Conservation (phyloP, 257 asterid genomes). For the Fraxinus americana region DNA sequence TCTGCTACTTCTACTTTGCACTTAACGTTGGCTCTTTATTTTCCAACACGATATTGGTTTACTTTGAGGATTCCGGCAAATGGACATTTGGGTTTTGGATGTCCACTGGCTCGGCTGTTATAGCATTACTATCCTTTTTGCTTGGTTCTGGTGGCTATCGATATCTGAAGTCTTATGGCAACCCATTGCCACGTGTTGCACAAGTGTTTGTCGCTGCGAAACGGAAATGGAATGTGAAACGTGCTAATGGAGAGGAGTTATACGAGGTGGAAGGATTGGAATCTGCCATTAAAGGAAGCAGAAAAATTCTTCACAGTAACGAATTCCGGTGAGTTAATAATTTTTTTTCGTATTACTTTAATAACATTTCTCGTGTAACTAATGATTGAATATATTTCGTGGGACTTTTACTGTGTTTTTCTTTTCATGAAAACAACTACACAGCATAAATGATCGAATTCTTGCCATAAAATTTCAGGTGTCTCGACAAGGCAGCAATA, state of each 20-base stretch:
- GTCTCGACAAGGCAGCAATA: constrained; percentile 31
- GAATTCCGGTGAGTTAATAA: constrained; percentile 18
- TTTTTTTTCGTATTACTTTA: not conserved
- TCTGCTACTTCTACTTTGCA: constrained; percentile 51
- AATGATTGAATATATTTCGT: too few species aligned
- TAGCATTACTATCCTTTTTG: constrained; percentile 36
- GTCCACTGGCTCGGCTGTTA: constrained; percentile 39
- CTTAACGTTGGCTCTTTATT: constrained; percentile 51
- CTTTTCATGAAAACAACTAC: too few species aligned
- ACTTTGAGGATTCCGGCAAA: constrained; percentile 48
- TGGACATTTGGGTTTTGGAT: constrained; percentile 58
- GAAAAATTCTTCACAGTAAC: constrained; percentile 28
- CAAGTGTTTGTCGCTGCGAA: constrained; percentile 33
- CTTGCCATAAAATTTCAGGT: constrained; percentile 3
- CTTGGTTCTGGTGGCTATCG: constrained; percentile 46
- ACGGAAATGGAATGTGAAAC: constrained; percentile 13
- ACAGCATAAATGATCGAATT: not conserved
- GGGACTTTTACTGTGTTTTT: too few species aligned
- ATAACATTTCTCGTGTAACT: not conserved
- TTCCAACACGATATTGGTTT: constrained; percentile 56
- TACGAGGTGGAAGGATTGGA: constrained; percentile 22
- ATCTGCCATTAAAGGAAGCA: constrained; percentile 22
- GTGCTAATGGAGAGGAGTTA: constrained; percentile 11
- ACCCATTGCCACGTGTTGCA: constrained; percentile 26
- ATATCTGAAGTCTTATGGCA: constrained; percentile 32